Conservation (phyloP, 148 eudicot genomes). For the Rhododendron simsii region DNA sequence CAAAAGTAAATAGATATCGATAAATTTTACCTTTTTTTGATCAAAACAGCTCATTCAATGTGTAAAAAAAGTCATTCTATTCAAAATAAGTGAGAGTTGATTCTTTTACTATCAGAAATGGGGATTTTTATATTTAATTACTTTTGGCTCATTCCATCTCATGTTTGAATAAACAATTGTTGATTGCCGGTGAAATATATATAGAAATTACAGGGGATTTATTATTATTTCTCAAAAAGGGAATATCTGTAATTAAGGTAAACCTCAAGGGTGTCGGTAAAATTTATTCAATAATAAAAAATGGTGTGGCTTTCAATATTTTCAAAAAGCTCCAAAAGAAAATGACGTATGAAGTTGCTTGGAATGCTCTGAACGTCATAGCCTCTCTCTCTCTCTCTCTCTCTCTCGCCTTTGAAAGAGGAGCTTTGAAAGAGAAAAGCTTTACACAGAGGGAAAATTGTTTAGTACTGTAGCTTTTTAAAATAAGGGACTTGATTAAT, state of each 20-base stretch:
- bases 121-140: not conserved
- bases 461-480: not conserved
- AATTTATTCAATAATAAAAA: not conserved
- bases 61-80: no score
- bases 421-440: not conserved
- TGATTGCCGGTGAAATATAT: not conserved
- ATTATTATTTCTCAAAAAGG: no score
- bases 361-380: slow-evolving; percentile 26
- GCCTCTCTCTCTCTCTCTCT: not conserved
- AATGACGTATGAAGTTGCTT: slow-evolving; percentile 36
- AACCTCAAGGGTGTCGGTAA: not conserved
- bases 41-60: not conserved
- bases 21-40: not conserved
- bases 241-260: not conserved
- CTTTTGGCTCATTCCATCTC: not conserved
- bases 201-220: not conserved
- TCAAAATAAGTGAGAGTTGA: no score
- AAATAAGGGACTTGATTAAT: slow-evolving; percentile 9
- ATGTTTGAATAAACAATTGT: no score
- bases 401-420: not conserved
- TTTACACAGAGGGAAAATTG: not conserved
- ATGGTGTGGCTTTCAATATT: slow-evolving; percentile 10
- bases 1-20: no score
- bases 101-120: no score
- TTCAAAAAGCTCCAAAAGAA: slow-evolving; percentile 19